A percentile compares a stretch with the other conserved stretches of the same genome.
phyloP scores from a whole-genome alignment of 768 basidiomycete species.

The Lanmaoa rubissima region DNA sequence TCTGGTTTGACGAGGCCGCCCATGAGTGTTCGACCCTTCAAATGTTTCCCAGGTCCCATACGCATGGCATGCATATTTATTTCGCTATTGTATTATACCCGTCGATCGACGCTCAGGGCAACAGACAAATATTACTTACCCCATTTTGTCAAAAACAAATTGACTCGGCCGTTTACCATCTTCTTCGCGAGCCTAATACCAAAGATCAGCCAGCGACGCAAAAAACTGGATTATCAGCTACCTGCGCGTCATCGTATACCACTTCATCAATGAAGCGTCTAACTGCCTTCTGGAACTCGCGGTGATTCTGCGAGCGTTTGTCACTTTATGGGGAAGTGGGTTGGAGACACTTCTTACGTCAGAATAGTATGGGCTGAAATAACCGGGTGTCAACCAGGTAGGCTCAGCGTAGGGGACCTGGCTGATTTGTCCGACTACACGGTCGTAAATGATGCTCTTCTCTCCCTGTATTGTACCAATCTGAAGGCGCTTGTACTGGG shows the following conservation, averaged over 20 bases:
- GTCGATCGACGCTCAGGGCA: not conserved
- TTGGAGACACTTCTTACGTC: conserved; percentile 41
- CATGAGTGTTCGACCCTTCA: conserved; percentile 74
- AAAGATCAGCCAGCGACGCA: conserved; percentile 14
- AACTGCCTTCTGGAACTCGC: conserved; percentile 43
- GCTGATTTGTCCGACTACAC: conserved; percentile 57
- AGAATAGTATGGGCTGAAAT: conserved; percentile 68
- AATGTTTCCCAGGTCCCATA: conserved; percentile 85
- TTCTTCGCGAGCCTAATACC: conserved; percentile 62
- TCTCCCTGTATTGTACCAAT: conserved; percentile 74
- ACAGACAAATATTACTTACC: conserved; percentile 40
- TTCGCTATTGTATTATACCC: conserved; percentile 38
- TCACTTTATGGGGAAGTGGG: conserved; percentile 1
- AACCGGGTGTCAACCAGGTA: conserved; percentile 72
- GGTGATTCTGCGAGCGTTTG: conserved; percentile 42
- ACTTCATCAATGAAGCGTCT: conserved; percentile 68
- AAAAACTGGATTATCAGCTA: conserved; percentile 5
- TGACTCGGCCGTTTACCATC: conserved; percentile 87
- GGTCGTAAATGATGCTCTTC: conserved; percentile 49
- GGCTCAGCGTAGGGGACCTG: conserved; percentile 88
- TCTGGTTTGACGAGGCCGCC: conserved; percentile 74
- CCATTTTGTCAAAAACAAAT: conserved; percentile 77
- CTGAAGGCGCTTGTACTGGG: conserved; percentile 70
- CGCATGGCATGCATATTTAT: conserved; percentile 85
- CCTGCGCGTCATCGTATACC: conserved; percentile 46